Evolutionary conservation across 306 rosid genomes (phyloP).

Genomic region (Oxytropis ochrocephala): DNA sequence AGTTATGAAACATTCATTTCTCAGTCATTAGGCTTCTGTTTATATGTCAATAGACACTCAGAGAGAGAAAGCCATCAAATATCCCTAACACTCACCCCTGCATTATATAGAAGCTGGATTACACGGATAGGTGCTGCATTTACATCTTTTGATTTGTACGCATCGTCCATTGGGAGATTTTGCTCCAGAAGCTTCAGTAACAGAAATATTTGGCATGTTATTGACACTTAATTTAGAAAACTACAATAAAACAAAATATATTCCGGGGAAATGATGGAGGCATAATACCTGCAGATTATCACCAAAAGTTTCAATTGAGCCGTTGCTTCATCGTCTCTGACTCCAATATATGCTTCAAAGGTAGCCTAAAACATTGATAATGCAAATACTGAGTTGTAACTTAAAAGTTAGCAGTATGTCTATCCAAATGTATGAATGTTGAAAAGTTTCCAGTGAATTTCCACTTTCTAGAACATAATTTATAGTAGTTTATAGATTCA

Average conservation of each 20-base stretch:
- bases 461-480: background rate
- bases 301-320: conserved; percentile 84
- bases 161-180: conserved; percentile 87
- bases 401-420: background rate
- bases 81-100: conserved; percentile 99
- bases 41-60: background rate
- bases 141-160: conserved; percentile 81
- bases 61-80: background rate
- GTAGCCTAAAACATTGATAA: conserved; percentile 62
- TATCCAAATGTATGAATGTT: background rate
- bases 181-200: conserved; percentile 65
- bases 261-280: background rate
- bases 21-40: background rate
- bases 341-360: conserved; percentile 85
- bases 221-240: background rate
- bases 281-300: conserved; percentile 71
- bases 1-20: background rate
- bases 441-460: background rate
- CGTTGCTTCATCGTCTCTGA: conserved; percentile 84
- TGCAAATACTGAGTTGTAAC: conserved; percentile 4
- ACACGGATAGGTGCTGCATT: conserved; percentile 89
- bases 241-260: background rate
- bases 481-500: background rate
- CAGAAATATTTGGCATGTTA: conserved; percentile 10
- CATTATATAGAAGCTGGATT: conserved; percentile 76